A percentile compares a stretch with the other conserved stretches of the same genome.
Conservation (phyloP, 768 basidiomycete genomes). For the Mrakia gelida region DNA sequence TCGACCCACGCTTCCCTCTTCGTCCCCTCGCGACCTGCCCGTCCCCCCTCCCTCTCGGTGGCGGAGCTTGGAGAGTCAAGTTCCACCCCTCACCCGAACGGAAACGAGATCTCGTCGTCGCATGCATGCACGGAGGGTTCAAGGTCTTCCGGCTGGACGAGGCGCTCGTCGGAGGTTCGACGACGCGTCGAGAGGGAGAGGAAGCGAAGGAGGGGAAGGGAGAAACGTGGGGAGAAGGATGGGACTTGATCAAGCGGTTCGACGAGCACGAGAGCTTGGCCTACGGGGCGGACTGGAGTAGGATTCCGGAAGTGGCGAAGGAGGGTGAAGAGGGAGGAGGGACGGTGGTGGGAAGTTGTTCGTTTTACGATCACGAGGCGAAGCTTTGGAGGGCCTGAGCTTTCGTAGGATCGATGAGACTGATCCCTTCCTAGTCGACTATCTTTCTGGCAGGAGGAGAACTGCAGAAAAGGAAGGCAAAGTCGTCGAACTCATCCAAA, state of each 20-base stretch:
- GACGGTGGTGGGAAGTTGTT: constrained; percentile 76
- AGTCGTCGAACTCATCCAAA: too few species aligned
- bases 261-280: constrained; percentile 76
- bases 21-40: constrained; percentile 51
- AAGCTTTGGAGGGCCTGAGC: constrained; percentile 67
- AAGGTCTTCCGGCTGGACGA: constrained; percentile 63
- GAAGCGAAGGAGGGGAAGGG: constrained; percentile 22
- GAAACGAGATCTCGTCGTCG: constrained; percentile 73
- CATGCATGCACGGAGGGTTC: constrained; percentile 97
- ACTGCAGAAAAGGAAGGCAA: too few species aligned
- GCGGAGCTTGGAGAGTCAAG: constrained; percentile 92
- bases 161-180: constrained; percentile 13
- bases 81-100: constrained; percentile 80
- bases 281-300: constrained; percentile 90
- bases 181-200: constrained; percentile 20
- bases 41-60: constrained; percentile 61
- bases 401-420: too few species aligned
- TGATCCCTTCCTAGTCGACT: too few species aligned
- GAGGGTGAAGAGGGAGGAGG: constrained; percentile 17
- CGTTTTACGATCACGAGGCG: constrained; percentile 88
- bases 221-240: constrained; percentile 36
- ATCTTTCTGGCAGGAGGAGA: too few species aligned
- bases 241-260: constrained; percentile 54
- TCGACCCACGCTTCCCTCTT: constrained; percentile 69
- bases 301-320: constrained; percentile 35